phyloP scores from a whole-genome alignment of 2,329 filamentous ascomycete species.

The Neonectria faginata region DNA sequence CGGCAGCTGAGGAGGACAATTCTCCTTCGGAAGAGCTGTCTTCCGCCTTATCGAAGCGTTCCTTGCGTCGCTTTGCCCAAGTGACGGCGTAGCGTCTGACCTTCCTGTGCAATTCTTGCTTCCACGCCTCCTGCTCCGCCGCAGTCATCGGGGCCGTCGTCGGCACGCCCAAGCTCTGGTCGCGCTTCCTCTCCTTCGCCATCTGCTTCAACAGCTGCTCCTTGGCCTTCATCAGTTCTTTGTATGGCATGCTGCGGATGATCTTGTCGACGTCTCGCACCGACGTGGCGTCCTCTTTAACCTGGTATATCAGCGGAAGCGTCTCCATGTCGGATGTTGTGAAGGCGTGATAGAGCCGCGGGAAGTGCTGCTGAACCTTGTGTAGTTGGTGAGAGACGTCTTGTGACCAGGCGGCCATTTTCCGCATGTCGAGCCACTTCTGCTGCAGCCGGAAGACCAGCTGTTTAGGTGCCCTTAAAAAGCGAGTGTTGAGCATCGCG shows the following conservation, averaged over 20 bases:
- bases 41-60: constrained; percentile 10
- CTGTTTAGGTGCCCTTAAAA: constrained; percentile 47
- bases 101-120: constrained; percentile 36
- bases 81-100: constrained; percentile 34
- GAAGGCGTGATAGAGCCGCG: constrained; percentile 57
- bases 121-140: constrained; percentile 34
- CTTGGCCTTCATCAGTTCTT: constrained; percentile 46
- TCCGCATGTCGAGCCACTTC: constrained; percentile 63
- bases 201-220: constrained; percentile 37
- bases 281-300: constrained; percentile 37
- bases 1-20: constrained; percentile 1
- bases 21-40: neutral
- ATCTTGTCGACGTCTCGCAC: constrained; percentile 46
- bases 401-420: constrained; percentile 61
- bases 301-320: constrained; percentile 43
- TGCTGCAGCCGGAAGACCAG: constrained; percentile 63
- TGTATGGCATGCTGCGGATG: constrained; percentile 47
- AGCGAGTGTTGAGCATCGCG: constrained; percentile 51
- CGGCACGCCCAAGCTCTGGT: constrained; percentile 32
- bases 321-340: constrained; percentile 48
- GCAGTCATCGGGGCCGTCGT: neutral
- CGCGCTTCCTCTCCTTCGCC: constrained; percentile 33
- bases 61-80: constrained; percentile 39
- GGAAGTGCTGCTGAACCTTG: constrained; percentile 55
- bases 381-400: constrained; percentile 56